Base-by-base conservation (phyloP, 257 asterid species). In the Nicotiana attenuata region DNA sequence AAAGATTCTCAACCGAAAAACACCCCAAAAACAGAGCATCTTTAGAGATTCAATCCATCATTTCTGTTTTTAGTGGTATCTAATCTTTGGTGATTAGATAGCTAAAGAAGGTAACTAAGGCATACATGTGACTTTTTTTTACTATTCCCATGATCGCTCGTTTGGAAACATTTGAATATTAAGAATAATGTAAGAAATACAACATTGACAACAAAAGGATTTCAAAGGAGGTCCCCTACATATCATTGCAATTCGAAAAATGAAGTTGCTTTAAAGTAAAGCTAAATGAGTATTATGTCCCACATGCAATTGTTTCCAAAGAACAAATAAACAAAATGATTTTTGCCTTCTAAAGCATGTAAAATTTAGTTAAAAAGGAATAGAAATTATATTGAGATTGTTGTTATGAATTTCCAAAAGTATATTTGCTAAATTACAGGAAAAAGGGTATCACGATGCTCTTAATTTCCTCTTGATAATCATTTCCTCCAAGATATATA, bases 261-360 rank as follows among this genome's bases (percentile, higher is more conserved):
- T 77, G 87, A 92, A 89, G 93, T 57, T 88, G 83, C 89, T 92
- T 90, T 90, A 85, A 75, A 67, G 83, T 82, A 86, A 81, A 77
- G 77, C 78, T 28, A 65, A 66, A 69, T 0, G 59, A 29, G 56
- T n/a, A 14, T 85, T 28, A 85, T 64, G 83, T 84, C 83, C 69
- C 81, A 83, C 87, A 81, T 81, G 86, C 89, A 83, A 88, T 82
- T 41, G 45, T 84, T 75, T 83, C 33, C 33, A 29, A 4, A 26
- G 33, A 29, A 29, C 3, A 82, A 81, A 84, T 69, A 81, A 87
- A 81, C 76, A 88, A 81, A 88, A 86, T 88, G 84, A 86, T 87
- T 84, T 85, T 61, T 81, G 78, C 83, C 87, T 89, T 88, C 88
- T 79, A 87, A 88, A 87, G 90, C 47, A 19, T 45, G 66, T 80